Conservation (phyloP, 78 protist species). For the Planoprotostelium fungivorum region DNA sequence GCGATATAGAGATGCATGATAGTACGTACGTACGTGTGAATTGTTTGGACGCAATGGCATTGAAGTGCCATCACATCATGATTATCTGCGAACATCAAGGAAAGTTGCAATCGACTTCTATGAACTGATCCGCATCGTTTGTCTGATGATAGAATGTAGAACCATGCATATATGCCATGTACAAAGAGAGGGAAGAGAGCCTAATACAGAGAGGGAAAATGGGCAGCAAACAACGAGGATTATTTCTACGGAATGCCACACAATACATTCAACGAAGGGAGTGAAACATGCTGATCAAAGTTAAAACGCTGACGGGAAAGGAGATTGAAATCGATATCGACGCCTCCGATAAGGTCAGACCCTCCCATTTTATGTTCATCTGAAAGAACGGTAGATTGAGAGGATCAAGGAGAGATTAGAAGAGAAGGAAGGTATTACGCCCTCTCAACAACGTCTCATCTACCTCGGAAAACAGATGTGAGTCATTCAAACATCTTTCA, state of each 20-base stretch:
- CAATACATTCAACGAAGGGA: constrained; percentile 5
- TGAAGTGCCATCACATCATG: too few species aligned
- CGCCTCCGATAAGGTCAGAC: constrained; percentile 61
- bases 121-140: too few species aligned
- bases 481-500: background rate
- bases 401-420: constrained; percentile 84
- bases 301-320: constrained; percentile 82
- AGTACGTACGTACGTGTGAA: too few species aligned
- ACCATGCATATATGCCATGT: too few species aligned
- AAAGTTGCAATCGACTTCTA: too few species aligned
- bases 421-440: constrained; percentile 90
- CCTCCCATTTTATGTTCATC: background rate
- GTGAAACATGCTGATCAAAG: constrained; percentile 71
- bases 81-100: too few species aligned
- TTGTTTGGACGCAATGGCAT: too few species aligned
- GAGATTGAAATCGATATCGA: constrained; percentile 83
- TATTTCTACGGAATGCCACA: background rate
- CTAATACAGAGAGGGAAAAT: background rate
- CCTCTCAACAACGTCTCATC: constrained; percentile 86
- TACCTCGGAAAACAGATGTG: constrained; percentile 76
- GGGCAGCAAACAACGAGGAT: background rate
- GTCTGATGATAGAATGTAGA: too few species aligned
- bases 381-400: constrained; percentile 34
- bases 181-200: too few species aligned
- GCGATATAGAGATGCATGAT: too few species aligned